These are phyloP conservation scores for Boletus rubroflammeus DNA, from an alignment of 768 basidiomycete species.

Conservation along the genomic window DNA sequence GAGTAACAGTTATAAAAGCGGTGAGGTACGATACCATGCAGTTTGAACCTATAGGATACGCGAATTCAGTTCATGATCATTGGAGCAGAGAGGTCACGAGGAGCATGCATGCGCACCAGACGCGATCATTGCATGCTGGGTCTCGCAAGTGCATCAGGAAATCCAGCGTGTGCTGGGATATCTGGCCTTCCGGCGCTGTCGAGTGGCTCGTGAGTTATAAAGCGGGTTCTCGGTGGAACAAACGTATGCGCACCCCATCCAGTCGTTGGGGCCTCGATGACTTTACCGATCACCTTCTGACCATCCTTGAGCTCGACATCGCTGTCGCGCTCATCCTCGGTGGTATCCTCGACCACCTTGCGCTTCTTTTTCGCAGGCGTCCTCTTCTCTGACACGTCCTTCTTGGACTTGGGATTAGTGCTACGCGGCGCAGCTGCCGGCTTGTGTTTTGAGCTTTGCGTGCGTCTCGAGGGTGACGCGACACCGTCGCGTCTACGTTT, in stretches of 20 bases:
- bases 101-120: conserved; percentile 51
- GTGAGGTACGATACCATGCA: conserved; percentile 50
- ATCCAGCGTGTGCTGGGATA: conserved; percentile 81
- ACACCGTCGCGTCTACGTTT: conserved; percentile 21
- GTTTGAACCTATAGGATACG: conserved; percentile 69
- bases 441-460: conserved; percentile 18
- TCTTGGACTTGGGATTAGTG: conserved; percentile 20
- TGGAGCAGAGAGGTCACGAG: neutral
- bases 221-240: neutral
- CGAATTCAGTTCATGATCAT: neutral
- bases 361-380: conserved; percentile 24
- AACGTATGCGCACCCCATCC: conserved; percentile 55
- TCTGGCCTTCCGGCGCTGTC: conserved; percentile 76
- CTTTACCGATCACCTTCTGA: conserved; percentile 66
- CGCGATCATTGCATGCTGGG: conserved; percentile 77
- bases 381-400: conserved; percentile 16
- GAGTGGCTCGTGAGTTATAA: neutral
- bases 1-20: neutral
- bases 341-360: conserved; percentile 14
- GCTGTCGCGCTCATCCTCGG: conserved; percentile 31
- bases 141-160: conserved; percentile 70
- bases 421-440: neutral
- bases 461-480: conserved; percentile 24
- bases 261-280: conserved; percentile 77
- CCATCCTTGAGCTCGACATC: conserved; percentile 55